phyloP scores from a whole-genome alignment of 2,329 filamentous ascomycete genomes.

The Lachnellula hyalina region DNA sequence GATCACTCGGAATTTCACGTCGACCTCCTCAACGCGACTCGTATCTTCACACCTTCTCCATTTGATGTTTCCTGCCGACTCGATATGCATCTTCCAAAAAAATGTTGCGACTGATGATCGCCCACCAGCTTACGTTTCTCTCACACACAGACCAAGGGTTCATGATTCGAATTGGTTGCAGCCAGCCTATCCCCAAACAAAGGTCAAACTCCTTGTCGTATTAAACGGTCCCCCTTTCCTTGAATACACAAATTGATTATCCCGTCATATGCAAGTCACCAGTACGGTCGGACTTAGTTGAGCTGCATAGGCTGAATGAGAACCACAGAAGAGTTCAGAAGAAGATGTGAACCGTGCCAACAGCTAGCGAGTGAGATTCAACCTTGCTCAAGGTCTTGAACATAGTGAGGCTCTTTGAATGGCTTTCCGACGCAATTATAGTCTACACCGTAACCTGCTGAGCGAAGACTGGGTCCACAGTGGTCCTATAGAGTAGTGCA shows the following conservation, averaged over 20 bases:
- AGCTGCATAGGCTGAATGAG: conserved; percentile 16
- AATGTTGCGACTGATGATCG: not conserved
- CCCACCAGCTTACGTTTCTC: not conserved
- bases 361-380: not conserved
- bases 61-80: not conserved
- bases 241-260: not conserved
- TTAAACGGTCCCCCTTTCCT: not conserved
- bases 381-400: not conserved
- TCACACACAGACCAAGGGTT: conserved; percentile 20
- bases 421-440: not conserved
- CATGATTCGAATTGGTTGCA: conserved; percentile 2
- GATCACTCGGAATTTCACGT: conserved; percentile 11
- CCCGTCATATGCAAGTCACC: conserved; percentile 9
- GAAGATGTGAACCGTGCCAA: conserved; percentile 12
- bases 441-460: not conserved
- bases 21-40: not conserved
- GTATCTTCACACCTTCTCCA: not conserved
- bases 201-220: conserved; percentile 12
- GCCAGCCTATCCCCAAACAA: conserved; percentile 15
- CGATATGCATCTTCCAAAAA: not conserved
- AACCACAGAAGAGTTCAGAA: conserved; percentile 1
- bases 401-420: not conserved
- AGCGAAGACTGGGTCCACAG: no score
- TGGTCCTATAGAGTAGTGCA: no score
- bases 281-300: conserved; percentile 1